A percentile compares a stretch with the other conserved stretches of the same genome.
These are phyloP conservation scores for Arabidopsis thaliana DNA, from an alignment of 345 rosid species.

Conservation along the genomic window DNA sequence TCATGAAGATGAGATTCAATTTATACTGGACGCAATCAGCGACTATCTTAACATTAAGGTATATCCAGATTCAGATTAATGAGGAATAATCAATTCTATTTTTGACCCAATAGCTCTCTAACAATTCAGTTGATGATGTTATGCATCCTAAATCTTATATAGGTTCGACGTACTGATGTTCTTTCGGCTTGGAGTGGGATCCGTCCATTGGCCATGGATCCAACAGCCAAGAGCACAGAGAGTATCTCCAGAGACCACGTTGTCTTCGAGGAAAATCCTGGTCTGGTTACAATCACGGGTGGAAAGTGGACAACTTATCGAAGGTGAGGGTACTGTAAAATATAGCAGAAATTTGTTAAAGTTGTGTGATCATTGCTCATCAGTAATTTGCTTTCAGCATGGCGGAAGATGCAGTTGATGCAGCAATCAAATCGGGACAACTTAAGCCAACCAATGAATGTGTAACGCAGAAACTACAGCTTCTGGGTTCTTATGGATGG, in stretches of 20 bases:
- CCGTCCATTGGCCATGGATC: conserved; percentile 92
- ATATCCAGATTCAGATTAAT: conserved; percentile 17
- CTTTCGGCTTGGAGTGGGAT: conserved; percentile 99
- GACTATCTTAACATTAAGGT: conserved; percentile 94
- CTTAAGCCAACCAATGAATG: conserved; percentile 69
- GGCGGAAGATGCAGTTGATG: conserved; percentile 99
- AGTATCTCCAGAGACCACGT: conserved; percentile 98
- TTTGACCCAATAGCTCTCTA: neutral
- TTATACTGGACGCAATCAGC: conserved; percentile 91
- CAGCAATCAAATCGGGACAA: conserved; percentile 85
- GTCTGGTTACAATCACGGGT: conserved; percentile 96
- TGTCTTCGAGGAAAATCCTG: conserved; percentile 83
- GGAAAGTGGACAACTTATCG: conserved; percentile 99
- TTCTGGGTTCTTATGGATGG: conserved; percentile 90
- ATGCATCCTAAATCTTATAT: conserved; percentile 22
- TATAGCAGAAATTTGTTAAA: conserved; percentile 2
- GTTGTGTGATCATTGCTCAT: conserved; percentile 11
- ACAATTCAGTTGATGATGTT: conserved; percentile 11
- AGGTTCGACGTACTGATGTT: conserved; percentile 94
- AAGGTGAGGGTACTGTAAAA: conserved; percentile 54
- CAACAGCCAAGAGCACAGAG: conserved; percentile 90
- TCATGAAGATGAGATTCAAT: conserved; percentile 96
- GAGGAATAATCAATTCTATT: neutral
- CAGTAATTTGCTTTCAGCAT: conserved; percentile 64
- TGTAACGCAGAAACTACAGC: conserved; percentile 66